These are phyloP conservation scores for Dendryphion nanum DNA, from an alignment of 2,329 filamentous ascomycete genomes.

Conservation along the genomic window DNA sequence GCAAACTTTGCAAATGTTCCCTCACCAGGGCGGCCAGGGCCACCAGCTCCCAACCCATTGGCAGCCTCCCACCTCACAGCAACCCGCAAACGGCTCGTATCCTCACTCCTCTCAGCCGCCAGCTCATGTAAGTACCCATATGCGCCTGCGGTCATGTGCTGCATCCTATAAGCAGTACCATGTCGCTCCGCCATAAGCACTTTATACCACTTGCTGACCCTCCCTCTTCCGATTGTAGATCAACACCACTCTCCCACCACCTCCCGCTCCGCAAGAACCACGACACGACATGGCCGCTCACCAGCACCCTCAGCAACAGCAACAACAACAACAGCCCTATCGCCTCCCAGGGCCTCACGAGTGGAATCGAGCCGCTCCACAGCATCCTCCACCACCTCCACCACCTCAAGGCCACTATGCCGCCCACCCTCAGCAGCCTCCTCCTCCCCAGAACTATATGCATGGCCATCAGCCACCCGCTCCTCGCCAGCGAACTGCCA, in stretches of 20 bases:
- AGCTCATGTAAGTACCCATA: conserved; percentile 37
- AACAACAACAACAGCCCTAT: conserved; percentile 46
- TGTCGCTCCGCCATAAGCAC: conserved; percentile 6
- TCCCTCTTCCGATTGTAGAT: conserved; percentile 18
- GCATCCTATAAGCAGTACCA: not conserved
- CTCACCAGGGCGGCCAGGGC: conserved; percentile 36
- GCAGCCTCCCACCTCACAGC: conserved; percentile 35
- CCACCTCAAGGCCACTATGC: conserved; percentile 35
- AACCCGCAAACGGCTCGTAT: conserved; percentile 37
- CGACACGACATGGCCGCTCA: conserved; percentile 47
- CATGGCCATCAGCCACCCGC: conserved; percentile 46
- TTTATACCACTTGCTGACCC: not conserved
- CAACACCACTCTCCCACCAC: conserved; percentile 30
- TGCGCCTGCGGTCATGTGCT: too few relatives aligned
- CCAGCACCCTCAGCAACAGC: conserved; percentile 47
- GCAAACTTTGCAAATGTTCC: conserved; percentile 25
- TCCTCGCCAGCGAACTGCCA: conserved; percentile 60
- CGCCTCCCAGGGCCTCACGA: conserved; percentile 47
- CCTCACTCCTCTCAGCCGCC: conserved; percentile 22
- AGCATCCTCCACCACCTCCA: conserved; percentile 41
- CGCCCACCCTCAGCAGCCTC: conserved; percentile 15
- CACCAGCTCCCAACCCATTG: conserved; percentile 40
- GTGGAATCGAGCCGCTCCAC: conserved; percentile 44
- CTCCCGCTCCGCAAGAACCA: conserved; percentile 34
- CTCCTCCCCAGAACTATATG: conserved; percentile 39